Evolutionary conservation across 169 alveolate genomes (phyloP), one percentile per base, ranked within the genome.

Genomic region (Plasmodium ovale): DNA sequence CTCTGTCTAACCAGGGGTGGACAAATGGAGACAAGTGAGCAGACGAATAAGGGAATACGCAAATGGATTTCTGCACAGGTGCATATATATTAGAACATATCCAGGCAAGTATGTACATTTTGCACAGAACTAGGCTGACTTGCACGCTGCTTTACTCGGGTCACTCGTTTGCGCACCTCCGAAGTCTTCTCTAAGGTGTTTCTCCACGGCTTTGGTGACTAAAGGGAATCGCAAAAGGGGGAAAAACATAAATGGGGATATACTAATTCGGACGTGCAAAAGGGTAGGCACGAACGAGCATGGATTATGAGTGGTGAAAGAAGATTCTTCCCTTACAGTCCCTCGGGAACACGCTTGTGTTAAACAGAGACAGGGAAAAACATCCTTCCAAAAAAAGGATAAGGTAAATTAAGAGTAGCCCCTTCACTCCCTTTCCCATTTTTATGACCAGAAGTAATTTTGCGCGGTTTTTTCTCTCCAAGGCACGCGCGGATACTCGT

Each of bases 131-230:
- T 51, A 14, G 5, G n/a, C 60, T 51, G 6, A 42, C 44, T 7
- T 29, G 21, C n/a, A 39, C 14, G 58, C 29, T 6, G 1, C 16
- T 51, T 25, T 0, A 16, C 19, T 35, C n/a, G 10, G 29, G 21
- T 35, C 12, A 42, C 35, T 49, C 35, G 27, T 53, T 51, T 71
- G 12, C 35, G 12, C 19, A 77, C 88, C 88, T 77, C 88, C 88
- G 53, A 60, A 77, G 23, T 77, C 88, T 33, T 77, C 88, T 49
- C 64, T n/a, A 21, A 77, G 67, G 33, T 77, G 88, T 37, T 37
- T 77, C 54, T 77, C 88, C 35, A 77, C 88, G 5, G 74, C 23
- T 49, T 77, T 77, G 27, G 88, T 77, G 21, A 60, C 88, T 77
- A 49, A 65, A 12, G 31, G 0, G 33, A 23, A 73, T 58, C 7